A percentile compares a stretch with the other conserved stretches of the same genome.
These are phyloP conservation scores for Magnolia sinica DNA, from an alignment of 164 flowering plant species.

Conservation along the genomic window DNA sequence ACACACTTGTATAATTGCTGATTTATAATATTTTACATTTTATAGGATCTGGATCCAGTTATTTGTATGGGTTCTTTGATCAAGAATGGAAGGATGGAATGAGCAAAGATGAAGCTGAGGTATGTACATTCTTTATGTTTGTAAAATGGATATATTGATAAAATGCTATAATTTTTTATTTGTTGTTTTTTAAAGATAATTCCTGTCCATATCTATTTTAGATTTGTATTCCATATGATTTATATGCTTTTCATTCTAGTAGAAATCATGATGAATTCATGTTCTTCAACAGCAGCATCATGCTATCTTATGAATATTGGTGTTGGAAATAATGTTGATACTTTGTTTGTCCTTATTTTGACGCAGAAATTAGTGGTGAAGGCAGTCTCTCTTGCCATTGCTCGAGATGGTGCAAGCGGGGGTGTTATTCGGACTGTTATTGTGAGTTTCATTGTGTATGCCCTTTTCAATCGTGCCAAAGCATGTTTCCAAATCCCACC, in stretches of 20 bases:
- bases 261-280: too few species aligned
- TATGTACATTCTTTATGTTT: conserved; percentile 20
- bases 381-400: conserved; percentile 99
- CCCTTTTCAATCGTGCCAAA: not conserved
- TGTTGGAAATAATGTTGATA: too few species aligned
- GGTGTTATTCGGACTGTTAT: conserved; percentile 96
- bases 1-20: not conserved
- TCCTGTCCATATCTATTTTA: not conserved
- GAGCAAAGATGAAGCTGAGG: conserved; percentile 99
- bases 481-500: not conserved
- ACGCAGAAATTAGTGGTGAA: conserved; percentile 85
- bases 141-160: not conserved
- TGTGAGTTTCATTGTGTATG: conserved; percentile 42
- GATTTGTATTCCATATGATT: too few species aligned
- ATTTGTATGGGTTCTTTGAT: conserved; percentile 95
- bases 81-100: conserved; percentile 96
- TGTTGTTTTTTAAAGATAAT: too few species aligned
- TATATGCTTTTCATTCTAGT: too few species aligned
- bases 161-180: too few species aligned
- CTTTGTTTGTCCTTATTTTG: not conserved
- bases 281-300: not conserved
- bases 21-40: conserved; percentile 1
- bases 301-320: not conserved
- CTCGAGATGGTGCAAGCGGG: conserved; percentile 99
- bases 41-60: conserved; percentile 92